phyloP scores from a whole-genome alignment of 768 basidiomycete species.

The Pulveroboletus frians region DNA sequence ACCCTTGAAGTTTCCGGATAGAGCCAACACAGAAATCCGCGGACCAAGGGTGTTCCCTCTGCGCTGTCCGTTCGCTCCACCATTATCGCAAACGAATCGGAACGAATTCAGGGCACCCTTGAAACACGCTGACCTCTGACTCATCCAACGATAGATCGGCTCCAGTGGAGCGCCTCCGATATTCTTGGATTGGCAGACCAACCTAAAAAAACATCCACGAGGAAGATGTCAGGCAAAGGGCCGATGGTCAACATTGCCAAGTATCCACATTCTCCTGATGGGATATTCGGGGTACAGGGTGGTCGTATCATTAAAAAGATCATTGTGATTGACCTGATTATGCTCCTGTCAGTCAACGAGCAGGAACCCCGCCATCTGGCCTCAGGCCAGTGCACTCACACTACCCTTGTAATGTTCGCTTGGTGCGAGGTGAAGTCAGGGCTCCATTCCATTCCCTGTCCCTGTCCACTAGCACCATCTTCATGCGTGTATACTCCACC shows the following conservation, averaged over 20 bases:
- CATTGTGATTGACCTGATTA: conserved; percentile 5
- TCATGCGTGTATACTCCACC: conserved; percentile 56
- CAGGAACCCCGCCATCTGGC: not conserved
- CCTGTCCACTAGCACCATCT: conserved; percentile 25
- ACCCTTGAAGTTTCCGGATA: not conserved
- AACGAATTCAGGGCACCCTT: not conserved
- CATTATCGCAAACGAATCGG: not conserved
- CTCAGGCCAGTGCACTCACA: conserved; percentile 4
- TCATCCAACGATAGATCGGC: not conserved
- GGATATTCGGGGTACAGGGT: conserved; percentile 15
- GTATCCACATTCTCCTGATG: conserved; percentile 1
- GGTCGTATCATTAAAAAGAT: conserved; percentile 6
- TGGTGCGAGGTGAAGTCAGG: not conserved
- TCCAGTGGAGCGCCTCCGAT: conserved; percentile 1
- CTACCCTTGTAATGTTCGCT: not conserved
- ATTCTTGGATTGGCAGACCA: not conserved
- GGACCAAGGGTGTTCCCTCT: not conserved
- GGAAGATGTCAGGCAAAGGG: not conserved
- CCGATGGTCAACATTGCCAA: conserved; percentile 1
- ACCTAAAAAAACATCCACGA: not conserved
- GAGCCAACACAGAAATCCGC: not conserved
- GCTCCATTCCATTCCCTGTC: not conserved
- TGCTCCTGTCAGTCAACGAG: conserved; percentile 6
- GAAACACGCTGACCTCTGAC: conserved; percentile 1
- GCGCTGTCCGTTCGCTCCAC: not conserved